Base-by-base conservation (phyloP, 2,329 filamentous ascomycete species). In the Fusarium circinatum region DNA sequence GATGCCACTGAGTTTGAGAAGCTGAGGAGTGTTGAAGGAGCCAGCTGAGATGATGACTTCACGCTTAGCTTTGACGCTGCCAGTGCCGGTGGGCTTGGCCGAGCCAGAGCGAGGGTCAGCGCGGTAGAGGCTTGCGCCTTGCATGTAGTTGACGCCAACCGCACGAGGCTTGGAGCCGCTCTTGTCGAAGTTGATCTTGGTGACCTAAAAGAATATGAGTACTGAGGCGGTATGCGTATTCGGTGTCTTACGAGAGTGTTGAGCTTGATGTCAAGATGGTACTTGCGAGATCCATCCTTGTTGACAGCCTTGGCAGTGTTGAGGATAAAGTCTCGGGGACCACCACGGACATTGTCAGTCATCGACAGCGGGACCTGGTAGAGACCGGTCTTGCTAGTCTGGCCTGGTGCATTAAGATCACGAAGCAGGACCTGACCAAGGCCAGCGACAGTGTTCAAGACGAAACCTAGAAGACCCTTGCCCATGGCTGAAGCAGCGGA, bases 281-380 rank as follows among this genome's bases (percentile, higher is more conserved):
- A 79, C 66, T 79, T 79, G 41, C 75, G 68, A 56, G 75, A 75
- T 3, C 76, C 76, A 34, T 78, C 76, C 8, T 58, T 54, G 32
- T 77, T 77, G 4, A 63, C 47, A 10, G 72, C 76, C 18, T 73
- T 75, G 59, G 71, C 77, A 2, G 75, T 78, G 6, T 79, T 70
- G 5, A 89, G 76, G 55, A 92, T 82, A 58, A 90, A 88, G 62
- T 91, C 87, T 36, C 89, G 86, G 8, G 88, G 83, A 20, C 89
- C 87, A 49, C 83, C 87, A 36, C 90, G 89, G 51, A 85, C 83
- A 58, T 80, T 84, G n/a, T 85, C 78, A n/a, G 85, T 82, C 69
- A 87, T 86, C 3, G 85, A 84, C 34, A 91, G 78, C 7, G 90
- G 90, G 9, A 92, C 86, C 73, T 92, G 89, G 78, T 87, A 91